These are phyloP conservation scores for Trichoderma simmonsii DNA, from an alignment of 2,329 filamentous ascomycete genomes.

Conservation along the genomic window DNA sequence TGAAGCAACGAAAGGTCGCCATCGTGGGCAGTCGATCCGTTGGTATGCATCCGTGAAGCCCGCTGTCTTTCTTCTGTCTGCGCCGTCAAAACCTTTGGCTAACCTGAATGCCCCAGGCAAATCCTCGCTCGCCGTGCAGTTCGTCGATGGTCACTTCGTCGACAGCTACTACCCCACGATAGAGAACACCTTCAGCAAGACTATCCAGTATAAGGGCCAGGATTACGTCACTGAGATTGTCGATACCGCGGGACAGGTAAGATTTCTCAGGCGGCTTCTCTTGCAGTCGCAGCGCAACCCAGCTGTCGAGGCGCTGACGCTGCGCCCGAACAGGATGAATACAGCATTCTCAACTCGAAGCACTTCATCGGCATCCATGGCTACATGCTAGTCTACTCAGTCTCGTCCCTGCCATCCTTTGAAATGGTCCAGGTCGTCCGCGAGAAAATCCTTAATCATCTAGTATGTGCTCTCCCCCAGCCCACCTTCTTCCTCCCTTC, in stretches of 20 bases:
- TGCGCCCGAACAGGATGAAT: constrained; percentile 71
- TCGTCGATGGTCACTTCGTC: constrained; percentile 96
- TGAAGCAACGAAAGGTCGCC: constrained; percentile 91
- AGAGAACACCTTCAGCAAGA: constrained; percentile 97
- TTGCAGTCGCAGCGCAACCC: background rate
- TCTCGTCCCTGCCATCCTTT: constrained; percentile 87
- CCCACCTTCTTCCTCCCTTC: no score
- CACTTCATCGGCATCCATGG: constrained; percentile 99
- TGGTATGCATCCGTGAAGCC: constrained; percentile 39
- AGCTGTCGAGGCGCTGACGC: background rate
- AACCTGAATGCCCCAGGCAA: constrained; percentile 63
- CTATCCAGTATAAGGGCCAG: constrained; percentile 87
- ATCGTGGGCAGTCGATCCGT: constrained; percentile 94
- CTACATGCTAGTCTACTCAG: constrained; percentile 98
- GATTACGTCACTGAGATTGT: constrained; percentile 97
- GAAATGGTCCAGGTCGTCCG: constrained; percentile 96
- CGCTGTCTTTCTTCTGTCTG: background rate
- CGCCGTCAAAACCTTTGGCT: background rate
- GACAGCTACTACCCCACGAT: constrained; percentile 99
- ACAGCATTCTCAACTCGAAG: constrained; percentile 96
- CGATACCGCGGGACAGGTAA: constrained; percentile 91
- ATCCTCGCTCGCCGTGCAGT: constrained; percentile 94
- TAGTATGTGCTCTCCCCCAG: constrained; percentile 54
- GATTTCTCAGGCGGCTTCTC: constrained; percentile 22
- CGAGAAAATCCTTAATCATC: constrained; percentile 94